phyloP scores from a whole-genome alignment of 345 rosid genomes.

The Dovyalis caffra region DNA sequence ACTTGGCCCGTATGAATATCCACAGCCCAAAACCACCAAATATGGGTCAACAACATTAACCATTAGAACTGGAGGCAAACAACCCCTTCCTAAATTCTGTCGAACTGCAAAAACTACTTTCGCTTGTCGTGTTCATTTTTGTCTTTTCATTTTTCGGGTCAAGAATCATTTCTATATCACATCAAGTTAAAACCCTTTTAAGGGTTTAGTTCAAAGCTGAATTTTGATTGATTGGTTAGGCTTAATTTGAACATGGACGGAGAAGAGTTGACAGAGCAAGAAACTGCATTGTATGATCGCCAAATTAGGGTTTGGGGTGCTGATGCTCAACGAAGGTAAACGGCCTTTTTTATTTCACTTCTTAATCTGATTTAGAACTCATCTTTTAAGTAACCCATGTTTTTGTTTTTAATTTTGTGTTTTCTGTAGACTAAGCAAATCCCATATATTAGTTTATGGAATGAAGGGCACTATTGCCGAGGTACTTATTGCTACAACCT shows the following conservation, averaged over 20 bases:
- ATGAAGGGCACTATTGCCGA: constrained; percentile 83
- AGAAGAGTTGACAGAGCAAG: constrained; percentile 94
- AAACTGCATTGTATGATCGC: constrained; percentile 89
- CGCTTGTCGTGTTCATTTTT: constrained; percentile 19
- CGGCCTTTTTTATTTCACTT: neutral
- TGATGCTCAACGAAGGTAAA: constrained; percentile 86
- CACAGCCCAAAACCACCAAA: neutral
- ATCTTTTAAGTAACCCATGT: no score
- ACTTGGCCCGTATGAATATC: neutral
- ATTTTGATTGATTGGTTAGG: constrained; percentile 5
- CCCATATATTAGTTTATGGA: constrained; percentile 76
- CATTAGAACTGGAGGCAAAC: neutral
- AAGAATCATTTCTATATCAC: neutral
- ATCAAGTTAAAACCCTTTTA: neutral
- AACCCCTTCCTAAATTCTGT: neutral
- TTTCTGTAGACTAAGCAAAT: constrained; percentile 61
- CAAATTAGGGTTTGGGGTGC: constrained; percentile 99
- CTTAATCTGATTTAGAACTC: neutral
- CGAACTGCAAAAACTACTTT: neutral
- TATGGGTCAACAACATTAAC: neutral
- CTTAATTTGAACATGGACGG: constrained; percentile 57
- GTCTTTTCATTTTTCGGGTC: neutral
- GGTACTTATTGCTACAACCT: constrained; percentile 34
- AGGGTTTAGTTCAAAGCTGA: neutral
- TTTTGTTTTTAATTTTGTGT: neutral